Evolutionary conservation across 139 green algal species (phyloP).

Genomic region (Diplosphaera chodatii): DNA sequence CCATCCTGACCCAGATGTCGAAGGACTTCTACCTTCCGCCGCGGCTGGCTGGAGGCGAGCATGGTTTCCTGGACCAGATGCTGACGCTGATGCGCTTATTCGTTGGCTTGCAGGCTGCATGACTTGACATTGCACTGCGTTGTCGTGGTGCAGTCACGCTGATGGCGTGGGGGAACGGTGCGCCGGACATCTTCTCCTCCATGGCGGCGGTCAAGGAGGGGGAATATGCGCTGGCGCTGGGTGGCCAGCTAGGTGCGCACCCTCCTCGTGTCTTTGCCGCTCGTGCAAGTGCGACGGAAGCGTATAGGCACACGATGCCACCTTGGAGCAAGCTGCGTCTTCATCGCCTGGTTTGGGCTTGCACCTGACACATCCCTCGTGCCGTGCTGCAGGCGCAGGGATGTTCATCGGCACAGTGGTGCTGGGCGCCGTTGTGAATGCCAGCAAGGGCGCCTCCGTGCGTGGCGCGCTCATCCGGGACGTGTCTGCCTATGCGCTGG

Average conservation of each 20-base stretch:
- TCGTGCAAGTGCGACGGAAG: too few species aligned
- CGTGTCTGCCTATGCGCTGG: conserved; percentile 46
- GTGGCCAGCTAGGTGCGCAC: conserved; percentile 46
- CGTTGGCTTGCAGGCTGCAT: too few species aligned
- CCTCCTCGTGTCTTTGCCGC: too few species aligned
- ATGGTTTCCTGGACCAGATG: neutral
- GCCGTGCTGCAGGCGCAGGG: conserved; percentile 49
- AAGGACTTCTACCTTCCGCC: conserved; percentile 78
- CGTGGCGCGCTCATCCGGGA: conserved; percentile 74
- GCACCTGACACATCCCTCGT: too few species aligned
- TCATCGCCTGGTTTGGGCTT: too few species aligned
- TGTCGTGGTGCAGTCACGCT: conserved; percentile 86
- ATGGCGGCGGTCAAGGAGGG: conserved; percentile 62
- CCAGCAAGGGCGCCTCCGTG: conserved; percentile 45
- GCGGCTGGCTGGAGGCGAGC: conserved; percentile 67
- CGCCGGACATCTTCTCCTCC: conserved; percentile 77
- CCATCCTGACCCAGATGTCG: conserved; percentile 69
- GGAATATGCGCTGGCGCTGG: conserved; percentile 33
- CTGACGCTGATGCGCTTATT: too few species aligned
- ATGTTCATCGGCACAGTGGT: conserved; percentile 78
- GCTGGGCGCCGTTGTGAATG: conserved; percentile 42
- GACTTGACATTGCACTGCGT: too few species aligned
- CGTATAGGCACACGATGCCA: too few species aligned
- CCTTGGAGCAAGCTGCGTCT: too few species aligned
- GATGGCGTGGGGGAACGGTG: conserved; percentile 83